A percentile compares a stretch with the other conserved stretches of the same genome.
phyloP scores from a whole-genome alignment of 768 basidiomycete genomes.

The Mycena capillaripes region DNA sequence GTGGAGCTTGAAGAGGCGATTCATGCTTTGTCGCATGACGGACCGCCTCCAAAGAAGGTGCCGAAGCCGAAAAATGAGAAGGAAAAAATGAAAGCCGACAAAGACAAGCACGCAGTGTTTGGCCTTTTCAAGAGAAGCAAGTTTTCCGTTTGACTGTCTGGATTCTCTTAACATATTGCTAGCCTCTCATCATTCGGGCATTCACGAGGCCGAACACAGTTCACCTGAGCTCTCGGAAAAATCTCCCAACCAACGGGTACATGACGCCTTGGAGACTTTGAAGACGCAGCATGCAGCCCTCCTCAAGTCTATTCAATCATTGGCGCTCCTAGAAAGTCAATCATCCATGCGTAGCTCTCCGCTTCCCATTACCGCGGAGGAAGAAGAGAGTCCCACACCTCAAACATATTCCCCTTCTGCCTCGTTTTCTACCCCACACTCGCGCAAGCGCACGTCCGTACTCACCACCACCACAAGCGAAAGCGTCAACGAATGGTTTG shows the following conservation, averaged over 20 bases:
- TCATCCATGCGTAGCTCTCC: slow-evolving; percentile 46
- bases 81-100: slow-evolving; percentile 66
- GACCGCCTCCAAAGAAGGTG: slow-evolving; percentile 51
- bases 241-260: slow-evolving; percentile 54
- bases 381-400: slow-evolving; percentile 52
- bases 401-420: slow-evolving; percentile 35
- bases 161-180: slow-evolving; percentile 8
- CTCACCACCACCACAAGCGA: slow-evolving; percentile 62
- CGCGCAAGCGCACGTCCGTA: slow-evolving; percentile 60
- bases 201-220: slow-evolving; percentile 38
- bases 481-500: slow-evolving; percentile 79
- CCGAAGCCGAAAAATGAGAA: slow-evolving; percentile 54
- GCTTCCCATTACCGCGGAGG: slow-evolving; percentile 65
- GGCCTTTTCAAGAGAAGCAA: slow-evolving; percentile 75
- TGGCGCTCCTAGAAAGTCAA: slow-evolving; percentile 47
- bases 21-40: slow-evolving; percentile 49
- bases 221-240: slow-evolving; percentile 21
- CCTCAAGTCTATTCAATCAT: slow-evolving; percentile 55
- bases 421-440: slow-evolving; percentile 44
- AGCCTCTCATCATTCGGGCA: slow-evolving; percentile 44
- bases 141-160: slow-evolving; percentile 35
- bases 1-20: slow-evolving; percentile 71
- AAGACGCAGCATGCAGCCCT: slow-evolving; percentile 73
- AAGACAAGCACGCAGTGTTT: slow-evolving; percentile 63
- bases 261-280: slow-evolving; percentile 63